Evolutionary conservation across 257 asterid species (phyloP).

Genomic region (Plectranthus barbatus): DNA sequence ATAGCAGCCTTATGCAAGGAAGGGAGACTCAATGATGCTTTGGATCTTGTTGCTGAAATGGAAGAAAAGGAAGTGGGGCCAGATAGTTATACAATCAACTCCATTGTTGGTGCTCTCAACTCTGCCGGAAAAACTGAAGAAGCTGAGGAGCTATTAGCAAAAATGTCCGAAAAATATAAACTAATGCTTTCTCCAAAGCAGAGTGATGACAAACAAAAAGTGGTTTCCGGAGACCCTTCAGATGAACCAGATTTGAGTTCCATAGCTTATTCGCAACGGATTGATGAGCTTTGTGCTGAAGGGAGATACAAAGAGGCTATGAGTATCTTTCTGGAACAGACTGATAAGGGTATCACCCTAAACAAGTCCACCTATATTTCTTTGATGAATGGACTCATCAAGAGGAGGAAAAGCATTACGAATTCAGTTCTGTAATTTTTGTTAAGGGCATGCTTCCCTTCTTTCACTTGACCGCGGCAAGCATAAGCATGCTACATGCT

Average conservation of each 20-base stretch:
- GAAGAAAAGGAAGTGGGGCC: conserved; percentile 67
- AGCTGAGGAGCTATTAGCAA: conserved; percentile 46
- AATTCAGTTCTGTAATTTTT: conserved; percentile 13
- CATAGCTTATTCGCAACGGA: conserved; percentile 41
- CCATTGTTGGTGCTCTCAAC: conserved; percentile 45
- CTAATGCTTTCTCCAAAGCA: conserved; percentile 4
- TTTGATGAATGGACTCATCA: conserved; percentile 70
- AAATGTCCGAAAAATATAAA: conserved; percentile 30
- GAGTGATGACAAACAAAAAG: conserved; percentile 21
- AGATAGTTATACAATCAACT: conserved; percentile 50
- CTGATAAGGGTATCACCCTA: conserved; percentile 47
- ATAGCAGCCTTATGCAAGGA: conserved; percentile 67
- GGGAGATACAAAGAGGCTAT: conserved; percentile 86
- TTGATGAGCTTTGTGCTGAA: conserved; percentile 58
- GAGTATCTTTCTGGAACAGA: conserved; percentile 43
- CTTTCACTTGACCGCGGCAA: background rate
- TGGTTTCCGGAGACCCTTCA: conserved; percentile 16
- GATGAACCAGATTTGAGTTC: conserved; percentile 32
- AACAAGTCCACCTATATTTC: conserved; percentile 49
- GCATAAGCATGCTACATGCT: background rate
- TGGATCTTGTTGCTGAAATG: conserved; percentile 60
- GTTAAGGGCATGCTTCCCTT: background rate
- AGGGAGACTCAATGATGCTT: conserved; percentile 53
- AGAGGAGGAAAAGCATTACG: conserved; percentile 58
- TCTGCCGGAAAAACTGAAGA: conserved; percentile 48